Evolutionary conservation across 1,284 basidiomycete genomes (phyloP), one percentile per base, ranked within the genome.

Genomic region (Melampsora larici-populina): DNA sequence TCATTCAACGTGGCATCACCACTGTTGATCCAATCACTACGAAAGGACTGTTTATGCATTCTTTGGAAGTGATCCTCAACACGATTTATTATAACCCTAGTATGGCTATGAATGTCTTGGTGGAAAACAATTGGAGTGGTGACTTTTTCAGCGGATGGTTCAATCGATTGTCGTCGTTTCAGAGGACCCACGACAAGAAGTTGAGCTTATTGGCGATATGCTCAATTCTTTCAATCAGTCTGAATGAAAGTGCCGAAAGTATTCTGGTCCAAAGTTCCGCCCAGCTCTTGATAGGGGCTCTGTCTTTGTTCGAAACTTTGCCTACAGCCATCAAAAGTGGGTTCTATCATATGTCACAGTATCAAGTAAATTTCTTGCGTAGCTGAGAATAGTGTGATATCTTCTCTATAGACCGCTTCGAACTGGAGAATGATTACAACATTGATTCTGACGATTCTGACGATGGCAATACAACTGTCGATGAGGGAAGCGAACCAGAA

Each of bases 131-230:
- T 33, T 85, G 89, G 2, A 89, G 89, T 4, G 84, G 86, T 18
- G 88, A 84, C 21, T 92, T 95, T 86, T 93, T 96, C 82, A 89
- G 91, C 81, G 87, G 86, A 79, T 93, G 92, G 90, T 90, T 93
- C 83, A 89, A 88, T 77, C 85, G 85, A 67, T 86, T 89, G 29
- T 85, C 86, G 40, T 87, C 87, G 68, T 86, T 94, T 63, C 91
- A 91, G 2, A 88, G 92, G n/a, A 92, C 95, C 51, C 92, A 96
- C 83, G 93, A 95, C 84, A 93, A 93, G 87, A 94, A 92, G 84
- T 86, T 96, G 77, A 89, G 88, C 79, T 88, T 94, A 70, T 83
- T 92, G 78, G 89, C 92, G 11, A 85, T 95, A 79, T 91, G 89
- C 80, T 88, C 89, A 55, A 83, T 93, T 78, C 86, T 94, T 36